A percentile compares a stretch with the other conserved stretches of the same genome.
These are phyloP conservation scores for Tephrocybe rancida DNA, from an alignment of 768 basidiomycete genomes.

Conservation along the genomic window DNA sequence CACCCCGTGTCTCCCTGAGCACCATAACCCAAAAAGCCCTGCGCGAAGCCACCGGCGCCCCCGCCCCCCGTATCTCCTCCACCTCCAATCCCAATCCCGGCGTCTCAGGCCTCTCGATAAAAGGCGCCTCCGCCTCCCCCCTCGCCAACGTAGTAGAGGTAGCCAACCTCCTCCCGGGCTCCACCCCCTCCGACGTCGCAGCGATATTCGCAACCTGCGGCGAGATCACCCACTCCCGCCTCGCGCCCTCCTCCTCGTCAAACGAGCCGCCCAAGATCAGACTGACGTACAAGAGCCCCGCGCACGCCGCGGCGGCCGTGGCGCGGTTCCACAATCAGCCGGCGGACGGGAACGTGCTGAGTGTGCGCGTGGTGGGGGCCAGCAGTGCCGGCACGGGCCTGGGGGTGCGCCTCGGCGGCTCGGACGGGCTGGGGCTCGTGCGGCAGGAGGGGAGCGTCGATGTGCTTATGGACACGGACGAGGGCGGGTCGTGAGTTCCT, in stretches of 20 bases:
- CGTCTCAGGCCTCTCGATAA: conserved; percentile 60
- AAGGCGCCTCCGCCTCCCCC: conserved; percentile 56
- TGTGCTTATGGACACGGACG: conserved; percentile 57
- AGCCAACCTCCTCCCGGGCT: conserved; percentile 71
- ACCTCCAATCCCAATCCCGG: conserved; percentile 41
- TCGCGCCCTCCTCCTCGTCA: conserved; percentile 21
- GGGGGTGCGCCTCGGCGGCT: conserved; percentile 57
- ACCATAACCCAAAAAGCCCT: conserved; percentile 62
- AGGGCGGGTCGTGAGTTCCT: conserved; percentile 54
- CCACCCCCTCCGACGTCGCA: conserved; percentile 81
- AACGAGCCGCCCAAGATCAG: conserved; percentile 54
- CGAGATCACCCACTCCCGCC: conserved; percentile 52
- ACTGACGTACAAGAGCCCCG: conserved; percentile 68
- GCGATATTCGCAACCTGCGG: conserved; percentile 87
- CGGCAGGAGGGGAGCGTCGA: conserved; percentile 57
- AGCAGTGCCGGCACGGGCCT: conserved; percentile 53
- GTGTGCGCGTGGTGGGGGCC: conserved; percentile 62
- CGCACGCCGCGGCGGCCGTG: conserved; percentile 68
- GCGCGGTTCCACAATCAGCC: conserved; percentile 78
- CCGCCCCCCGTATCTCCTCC: conserved; percentile 11
- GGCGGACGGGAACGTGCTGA: conserved; percentile 78
- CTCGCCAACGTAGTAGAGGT: conserved; percentile 76
- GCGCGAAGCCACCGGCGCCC: conserved; percentile 53
- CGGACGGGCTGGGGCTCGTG: conserved; percentile 53
- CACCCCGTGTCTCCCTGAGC: conserved; percentile 55